Evolutionary conservation across 768 basidiomycete genomes (phyloP), one percentile per base, ranked within the genome.

Genomic region (Lactarius vividus): DNA sequence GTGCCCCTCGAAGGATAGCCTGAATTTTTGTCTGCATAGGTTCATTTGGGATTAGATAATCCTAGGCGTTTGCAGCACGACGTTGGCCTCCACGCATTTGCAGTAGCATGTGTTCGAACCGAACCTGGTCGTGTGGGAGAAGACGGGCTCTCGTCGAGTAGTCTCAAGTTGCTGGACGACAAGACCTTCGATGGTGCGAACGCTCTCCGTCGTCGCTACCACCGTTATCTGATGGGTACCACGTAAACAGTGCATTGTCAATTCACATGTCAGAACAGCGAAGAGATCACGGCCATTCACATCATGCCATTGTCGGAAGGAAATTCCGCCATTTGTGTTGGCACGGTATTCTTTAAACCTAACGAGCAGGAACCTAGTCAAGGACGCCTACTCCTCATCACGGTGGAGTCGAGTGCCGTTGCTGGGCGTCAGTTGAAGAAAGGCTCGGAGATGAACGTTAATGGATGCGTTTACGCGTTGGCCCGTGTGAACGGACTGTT

Each of bases 401-500:
- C 79, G 33, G 74, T 79, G 1, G 70, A 76, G 16, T 67, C 76
- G 29, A 61, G 72, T 58, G 68, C 71, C 44, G 40, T 64, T 72
- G 31, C 73, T 69, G 60, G 59, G 70, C 59, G 67, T 67, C 20
- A 69, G 55, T 57, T 74, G 54, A 63, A 68, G 59, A 69, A 83
- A 35, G 72, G 85, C 20, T 75, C 84, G 0, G 79, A 83, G 18
- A 68, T 74, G 2, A 74, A 80, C 1, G 83, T 87, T 26, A 72
- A 75, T 18, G 94, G 94, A 20, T 88, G 88, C 70, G 86, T 92
- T 1, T 93, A 88, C 73, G 81, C 87, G 1, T 69, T 94, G 26
- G 79, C 82, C 0, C 75, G 76, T 18, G 74, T 85, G 8, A 75
- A 75, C 4, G 81, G 80, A 37, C 76, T 81, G 62, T 75, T 94